Percentiles rank a stretch among this genome's conserved stretches.
Evolutionary conservation across 148 eudicot genomes (phyloP).

Genomic region (Persicaria tinctoria): DNA sequence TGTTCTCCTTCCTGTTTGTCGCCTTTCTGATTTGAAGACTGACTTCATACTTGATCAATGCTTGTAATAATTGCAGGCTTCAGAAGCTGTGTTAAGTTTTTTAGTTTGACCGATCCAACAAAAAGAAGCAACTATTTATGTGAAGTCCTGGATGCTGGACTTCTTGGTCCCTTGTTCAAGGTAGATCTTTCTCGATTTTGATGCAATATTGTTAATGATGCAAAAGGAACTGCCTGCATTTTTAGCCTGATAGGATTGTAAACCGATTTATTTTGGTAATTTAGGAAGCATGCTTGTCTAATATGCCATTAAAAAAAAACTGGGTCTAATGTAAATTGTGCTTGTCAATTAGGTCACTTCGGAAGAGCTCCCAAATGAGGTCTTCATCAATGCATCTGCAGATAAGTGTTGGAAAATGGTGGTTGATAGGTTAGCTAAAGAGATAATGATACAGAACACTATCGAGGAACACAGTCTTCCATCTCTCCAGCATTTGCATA

Average conservation of each 20-base stretch:
- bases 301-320: neutral
- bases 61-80: conserved; percentile 29
- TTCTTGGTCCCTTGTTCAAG: conserved; percentile 57
- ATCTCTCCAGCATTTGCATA: conserved; percentile 18
- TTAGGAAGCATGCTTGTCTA: neutral
- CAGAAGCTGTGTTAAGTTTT: conserved; percentile 43
- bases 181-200: conserved; percentile 16
- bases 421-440: conserved; percentile 28
- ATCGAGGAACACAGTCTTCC: conserved; percentile 19
- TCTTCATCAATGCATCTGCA: conserved; percentile 21
- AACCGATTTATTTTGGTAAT: neutral
- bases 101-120: conserved; percentile 24
- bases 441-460: conserved; percentile 19
- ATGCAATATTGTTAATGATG: neutral
- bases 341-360: conserved; percentile 28
- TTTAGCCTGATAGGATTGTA: neutral
- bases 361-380: conserved; percentile 36
- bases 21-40: neutral
- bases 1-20: neutral
- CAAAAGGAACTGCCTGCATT: neutral
- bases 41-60: neutral
- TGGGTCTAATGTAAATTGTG: neutral
- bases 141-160: conserved; percentile 42
- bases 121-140: conserved; percentile 31
- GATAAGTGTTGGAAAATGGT: conserved; percentile 43